Evolutionary conservation across 192 early-diverging fungal genomes (phyloP).

Genomic region (Coemansia sp.): DNA sequence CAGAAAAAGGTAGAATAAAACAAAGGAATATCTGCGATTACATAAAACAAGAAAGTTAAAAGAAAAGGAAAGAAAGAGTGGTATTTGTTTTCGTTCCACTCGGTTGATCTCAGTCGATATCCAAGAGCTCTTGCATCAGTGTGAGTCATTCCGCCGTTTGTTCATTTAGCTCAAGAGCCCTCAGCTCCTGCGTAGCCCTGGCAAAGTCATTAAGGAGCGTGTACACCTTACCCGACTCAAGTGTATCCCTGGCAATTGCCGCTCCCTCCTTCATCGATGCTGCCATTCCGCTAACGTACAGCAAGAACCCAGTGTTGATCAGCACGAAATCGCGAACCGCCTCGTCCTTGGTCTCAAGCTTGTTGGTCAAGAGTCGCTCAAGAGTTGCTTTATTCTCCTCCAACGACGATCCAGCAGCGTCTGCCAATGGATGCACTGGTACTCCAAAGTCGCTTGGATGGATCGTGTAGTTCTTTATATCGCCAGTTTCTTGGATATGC

Average conservation of each 20-base stretch:
- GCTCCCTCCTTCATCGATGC: conserved; percentile 74
- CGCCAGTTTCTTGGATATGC: conserved; percentile 63
- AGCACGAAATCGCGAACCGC: conserved; percentile 90
- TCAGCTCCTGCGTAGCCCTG: conserved; percentile 25
- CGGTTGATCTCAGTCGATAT: neutral
- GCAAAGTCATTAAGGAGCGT: conserved; percentile 65
- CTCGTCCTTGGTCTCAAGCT: conserved; percentile 56
- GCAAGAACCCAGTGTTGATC: conserved; percentile 83
- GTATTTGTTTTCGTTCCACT: neutral
- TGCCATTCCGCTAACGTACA: conserved; percentile 79
- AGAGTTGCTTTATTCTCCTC: conserved; percentile 78
- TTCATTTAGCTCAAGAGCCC: too few relatives aligned
- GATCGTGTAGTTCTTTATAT: conserved; percentile 64
- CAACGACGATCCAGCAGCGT: conserved; percentile 68
- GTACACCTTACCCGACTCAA: conserved; percentile 70
- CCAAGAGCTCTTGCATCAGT: too few relatives aligned
- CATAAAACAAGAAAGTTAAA: neutral
- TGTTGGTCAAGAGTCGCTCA: conserved; percentile 63
- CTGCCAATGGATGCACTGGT: conserved; percentile 63
- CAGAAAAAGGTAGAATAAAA: neutral
- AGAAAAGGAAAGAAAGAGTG: neutral
- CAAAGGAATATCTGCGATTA: too few relatives aligned
- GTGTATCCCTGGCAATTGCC: conserved; percentile 67
- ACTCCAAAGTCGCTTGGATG: conserved; percentile 91
- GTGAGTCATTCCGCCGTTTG: too few relatives aligned